Percentiles rank a stretch among this genome's conserved stretches.
Conservation (phyloP, 352 stramenopile genomes). For the Phytophthora macrochlamydospora region DNA sequence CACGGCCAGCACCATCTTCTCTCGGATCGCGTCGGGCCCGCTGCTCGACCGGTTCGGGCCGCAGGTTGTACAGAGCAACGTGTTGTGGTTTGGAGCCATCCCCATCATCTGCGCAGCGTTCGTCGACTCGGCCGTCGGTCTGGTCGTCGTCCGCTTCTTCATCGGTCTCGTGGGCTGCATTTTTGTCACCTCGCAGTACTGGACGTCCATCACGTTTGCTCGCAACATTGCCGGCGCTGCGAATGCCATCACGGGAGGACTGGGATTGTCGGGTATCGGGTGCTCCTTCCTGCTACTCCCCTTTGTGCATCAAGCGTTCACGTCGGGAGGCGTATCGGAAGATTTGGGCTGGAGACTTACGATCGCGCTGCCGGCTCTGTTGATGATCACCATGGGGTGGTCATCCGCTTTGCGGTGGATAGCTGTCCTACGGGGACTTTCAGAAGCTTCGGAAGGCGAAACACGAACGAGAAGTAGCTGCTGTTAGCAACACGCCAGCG, state of each 20-base stretch:
- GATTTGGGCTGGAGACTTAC: conserved; percentile 93
- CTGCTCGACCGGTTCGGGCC: conserved; percentile 93
- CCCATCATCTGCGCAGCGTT: conserved; percentile 88
- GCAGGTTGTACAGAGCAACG: conserved; percentile 75
- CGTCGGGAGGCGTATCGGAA: conserved; percentile 51
- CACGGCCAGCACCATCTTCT: conserved; percentile 92
- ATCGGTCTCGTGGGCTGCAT: conserved; percentile 94
- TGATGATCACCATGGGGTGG: conserved; percentile 81
- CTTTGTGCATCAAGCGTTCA: conserved; percentile 88
- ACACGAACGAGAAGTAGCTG: conserved; percentile 27
- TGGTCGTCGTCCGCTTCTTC: conserved; percentile 93
- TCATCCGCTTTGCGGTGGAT: conserved; percentile 82
- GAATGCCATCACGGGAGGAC: conserved; percentile 93
- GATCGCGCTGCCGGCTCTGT: conserved; percentile 87
- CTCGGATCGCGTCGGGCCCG: conserved; percentile 92
- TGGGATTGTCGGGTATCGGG: conserved; percentile 93
- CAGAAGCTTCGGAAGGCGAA: conserved; percentile 73
- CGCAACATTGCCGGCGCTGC: conserved; percentile 93
- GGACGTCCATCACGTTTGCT: conserved; percentile 95
- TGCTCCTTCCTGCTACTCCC: conserved; percentile 89
- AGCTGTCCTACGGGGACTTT: conserved; percentile 94
- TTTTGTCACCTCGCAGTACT: conserved; percentile 96
- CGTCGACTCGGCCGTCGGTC: conserved; percentile 69
- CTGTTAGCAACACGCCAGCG: conserved; percentile 26
- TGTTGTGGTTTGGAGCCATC: conserved; percentile 90